Conservation (phyloP, 495 filamentous ascomycete genomes). For the Bacidia rubella region DNA sequence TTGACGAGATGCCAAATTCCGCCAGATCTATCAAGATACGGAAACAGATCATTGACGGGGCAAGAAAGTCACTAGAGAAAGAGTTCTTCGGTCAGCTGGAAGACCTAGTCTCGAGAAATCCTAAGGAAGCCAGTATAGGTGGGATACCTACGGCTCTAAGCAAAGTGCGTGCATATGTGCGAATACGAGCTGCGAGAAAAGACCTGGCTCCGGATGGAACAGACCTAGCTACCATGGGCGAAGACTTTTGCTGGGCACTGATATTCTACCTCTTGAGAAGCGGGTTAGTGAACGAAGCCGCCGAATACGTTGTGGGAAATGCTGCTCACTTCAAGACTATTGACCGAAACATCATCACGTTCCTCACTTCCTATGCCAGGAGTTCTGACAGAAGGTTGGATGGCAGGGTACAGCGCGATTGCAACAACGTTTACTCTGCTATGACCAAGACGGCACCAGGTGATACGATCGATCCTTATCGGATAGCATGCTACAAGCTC, state of each 20-base stretch:
- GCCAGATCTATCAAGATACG: constrained; percentile 44
- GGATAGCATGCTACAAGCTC: constrained; percentile 95
- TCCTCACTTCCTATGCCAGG: constrained; percentile 68
- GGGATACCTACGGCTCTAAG: constrained; percentile 76
- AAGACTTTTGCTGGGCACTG: constrained; percentile 83
- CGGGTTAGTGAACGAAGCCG: constrained; percentile 72
- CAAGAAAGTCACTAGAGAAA: constrained; percentile 60
- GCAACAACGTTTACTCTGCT: constrained; percentile 79
- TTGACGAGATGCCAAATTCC: constrained; percentile 56
- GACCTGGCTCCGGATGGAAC: constrained; percentile 65
- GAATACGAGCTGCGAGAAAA: constrained; percentile 58
- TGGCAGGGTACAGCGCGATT: constrained; percentile 66
- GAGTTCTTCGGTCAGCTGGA: constrained; percentile 62
- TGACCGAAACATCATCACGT: constrained; percentile 81
- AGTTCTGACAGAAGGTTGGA: constrained; percentile 56
- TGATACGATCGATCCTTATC: constrained; percentile 81
- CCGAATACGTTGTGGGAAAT: constrained; percentile 70
- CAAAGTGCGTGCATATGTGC: constrained; percentile 84
- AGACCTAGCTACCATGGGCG: constrained; percentile 57
- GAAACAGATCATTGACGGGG: constrained; percentile 64
- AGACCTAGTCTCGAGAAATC: constrained; percentile 61
- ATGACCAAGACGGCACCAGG: constrained; percentile 71
- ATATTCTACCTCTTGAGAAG: constrained; percentile 85
- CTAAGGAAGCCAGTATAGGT: constrained; percentile 76
- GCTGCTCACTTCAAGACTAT: constrained; percentile 67